A percentile compares a stretch with the other conserved stretches of the same genome.
Conservation (phyloP, 176 grass and related monocot genomes). For the Raddia distichophylla region DNA sequence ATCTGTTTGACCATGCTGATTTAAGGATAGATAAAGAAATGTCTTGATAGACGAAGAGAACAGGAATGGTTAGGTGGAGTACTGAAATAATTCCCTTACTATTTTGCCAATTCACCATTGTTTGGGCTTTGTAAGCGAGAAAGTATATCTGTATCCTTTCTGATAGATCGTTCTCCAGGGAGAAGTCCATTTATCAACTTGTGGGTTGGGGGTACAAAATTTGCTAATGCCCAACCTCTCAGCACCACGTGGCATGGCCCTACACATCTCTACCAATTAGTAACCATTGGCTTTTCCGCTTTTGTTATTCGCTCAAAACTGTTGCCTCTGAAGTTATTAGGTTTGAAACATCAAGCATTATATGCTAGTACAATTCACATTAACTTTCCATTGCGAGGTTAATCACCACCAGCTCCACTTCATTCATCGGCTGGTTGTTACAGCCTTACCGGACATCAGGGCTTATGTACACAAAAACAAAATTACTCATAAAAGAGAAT, state of each 20-base stretch:
- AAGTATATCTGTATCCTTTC: not conserved
- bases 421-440: not conserved
- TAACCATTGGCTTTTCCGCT: not conserved
- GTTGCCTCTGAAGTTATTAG: slow-evolving; percentile 3
- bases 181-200: not conserved
- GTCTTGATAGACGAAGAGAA: not conserved
- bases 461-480: not conserved
- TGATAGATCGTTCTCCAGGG: slow-evolving; percentile 1
- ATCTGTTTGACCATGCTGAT: not conserved
- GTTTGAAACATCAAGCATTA: slow-evolving; percentile 20
- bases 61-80: slow-evolving; percentile 3
- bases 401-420: not conserved
- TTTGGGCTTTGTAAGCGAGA: too few relatives aligned
- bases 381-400: slow-evolving; percentile 3
- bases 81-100: not conserved
- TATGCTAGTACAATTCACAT: not conserved
- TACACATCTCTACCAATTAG: slow-evolving; percentile 15
- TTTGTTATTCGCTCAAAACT: not conserved
- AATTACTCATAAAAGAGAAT: not conserved
- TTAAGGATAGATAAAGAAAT: not conserved
- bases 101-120: slow-evolving; percentile 16
- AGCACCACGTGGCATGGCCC: not conserved
- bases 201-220: slow-evolving; percentile 15
- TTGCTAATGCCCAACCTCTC: not conserved
- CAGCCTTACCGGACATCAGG: not conserved